These are phyloP conservation scores for Gynochthodes officinalis DNA, from an alignment of 257 asterid genomes.

Conservation along the genomic window DNA sequence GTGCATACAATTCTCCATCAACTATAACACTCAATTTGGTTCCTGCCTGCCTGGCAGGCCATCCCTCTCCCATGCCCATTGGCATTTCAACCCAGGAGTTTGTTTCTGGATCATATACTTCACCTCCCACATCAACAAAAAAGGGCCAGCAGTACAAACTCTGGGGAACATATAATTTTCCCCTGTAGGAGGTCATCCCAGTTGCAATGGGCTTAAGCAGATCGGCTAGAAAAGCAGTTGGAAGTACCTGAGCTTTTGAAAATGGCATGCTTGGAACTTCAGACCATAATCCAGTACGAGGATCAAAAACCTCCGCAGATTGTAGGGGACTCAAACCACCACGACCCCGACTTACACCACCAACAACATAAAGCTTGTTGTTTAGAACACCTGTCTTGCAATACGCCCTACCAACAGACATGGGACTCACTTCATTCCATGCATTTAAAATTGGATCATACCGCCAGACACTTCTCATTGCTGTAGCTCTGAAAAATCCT, in stretches of 20 bases:
- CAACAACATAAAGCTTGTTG: slow-evolving; percentile 77
- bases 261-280: slow-evolving; percentile 92
- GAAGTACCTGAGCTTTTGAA: slow-evolving; percentile 76
- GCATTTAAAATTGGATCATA: slow-evolving; percentile 62
- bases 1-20: slow-evolving; percentile 73
- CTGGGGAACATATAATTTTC: slow-evolving; percentile 86
- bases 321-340: slow-evolving; percentile 81
- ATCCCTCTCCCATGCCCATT: slow-evolving; percentile 92
- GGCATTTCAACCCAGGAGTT: slow-evolving; percentile 91
- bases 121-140: slow-evolving; percentile 95
- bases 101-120: slow-evolving; percentile 83
- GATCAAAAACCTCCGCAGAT: slow-evolving; percentile 89
- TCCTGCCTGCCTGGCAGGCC: slow-evolving; percentile 98
- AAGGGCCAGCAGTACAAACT: slow-evolving; percentile 92
- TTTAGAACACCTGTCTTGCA: slow-evolving; percentile 73
- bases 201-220: slow-evolving; percentile 92
- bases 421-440: slow-evolving; percentile 71
- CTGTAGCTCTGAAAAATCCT: slow-evolving; percentile 67
- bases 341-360: slow-evolving; percentile 79
- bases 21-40: slow-evolving; percentile 76
- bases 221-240: slow-evolving; percentile 87
- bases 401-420: slow-evolving; percentile 78
- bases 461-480: slow-evolving; percentile 60
- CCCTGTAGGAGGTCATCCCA: slow-evolving; percentile 78
- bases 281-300: slow-evolving; percentile 62